These are phyloP conservation scores for Candida oleophila DNA, from an alignment of 805 yeast genomes.

Conservation along the genomic window DNA sequence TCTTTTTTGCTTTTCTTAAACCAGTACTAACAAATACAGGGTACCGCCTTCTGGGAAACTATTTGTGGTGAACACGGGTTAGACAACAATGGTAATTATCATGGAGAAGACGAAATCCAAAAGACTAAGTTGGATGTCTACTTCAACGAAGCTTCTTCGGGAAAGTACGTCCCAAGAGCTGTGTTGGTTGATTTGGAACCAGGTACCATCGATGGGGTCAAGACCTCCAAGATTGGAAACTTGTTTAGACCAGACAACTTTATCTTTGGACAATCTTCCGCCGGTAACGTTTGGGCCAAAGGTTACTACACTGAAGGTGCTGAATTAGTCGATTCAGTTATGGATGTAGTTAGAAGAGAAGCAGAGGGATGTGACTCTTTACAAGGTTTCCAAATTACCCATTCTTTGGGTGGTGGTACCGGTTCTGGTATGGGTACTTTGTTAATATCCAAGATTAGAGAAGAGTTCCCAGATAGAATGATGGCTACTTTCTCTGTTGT, in stretches of 20 bases:
- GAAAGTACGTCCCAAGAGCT: constrained; percentile 92
- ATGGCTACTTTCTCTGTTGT: constrained; percentile 92
- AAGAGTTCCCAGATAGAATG: constrained; percentile 94
- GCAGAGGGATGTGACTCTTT: constrained; percentile 90
- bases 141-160: constrained; percentile 82
- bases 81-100: constrained; percentile 71
- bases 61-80: constrained; percentile 87
- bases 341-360: constrained; percentile 90
- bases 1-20: no score
- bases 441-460: constrained; percentile 80
- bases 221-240: constrained; percentile 76
- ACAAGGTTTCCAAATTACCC: constrained; percentile 88
- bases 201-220: constrained; percentile 85
- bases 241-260: constrained; percentile 90
- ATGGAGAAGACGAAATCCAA: constrained; percentile 46
- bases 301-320: constrained; percentile 98
- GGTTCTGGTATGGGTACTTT: constrained; percentile 97
- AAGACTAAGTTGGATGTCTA: constrained; percentile 70
- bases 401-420: constrained; percentile 73
- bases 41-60: constrained; percentile 93
- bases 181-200: constrained; percentile 93
- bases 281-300: constrained; percentile 97
- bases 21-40: constrained; percentile 37
- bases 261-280: constrained; percentile 86
- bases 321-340: constrained; percentile 83